Conservation (phyloP, 441 rosid genomes). For the Populus trichocarpa region DNA sequence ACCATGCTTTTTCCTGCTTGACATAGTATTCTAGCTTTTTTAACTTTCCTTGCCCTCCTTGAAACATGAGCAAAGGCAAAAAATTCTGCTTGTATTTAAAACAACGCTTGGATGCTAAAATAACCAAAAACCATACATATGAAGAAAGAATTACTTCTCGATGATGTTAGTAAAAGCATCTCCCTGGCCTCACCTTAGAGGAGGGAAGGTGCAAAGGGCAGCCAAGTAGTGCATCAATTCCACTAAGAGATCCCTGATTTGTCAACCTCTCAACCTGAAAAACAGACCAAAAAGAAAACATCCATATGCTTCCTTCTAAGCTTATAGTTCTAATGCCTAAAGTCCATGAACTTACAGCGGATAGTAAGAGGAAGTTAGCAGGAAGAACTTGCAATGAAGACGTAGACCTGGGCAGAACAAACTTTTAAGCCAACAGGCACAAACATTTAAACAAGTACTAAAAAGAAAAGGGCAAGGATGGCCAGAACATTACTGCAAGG, state of each 20-base stretch:
- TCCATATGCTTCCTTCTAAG: constrained; percentile 12
- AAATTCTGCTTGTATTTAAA: neutral
- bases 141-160: neutral
- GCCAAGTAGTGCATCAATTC: constrained; percentile 89
- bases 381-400: constrained; percentile 71
- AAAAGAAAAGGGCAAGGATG: constrained; percentile 13
- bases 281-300: constrained; percentile 7
- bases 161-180: neutral
- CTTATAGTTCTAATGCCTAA: constrained; percentile 22
- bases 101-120: constrained; percentile 1
- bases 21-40: neutral
- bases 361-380: constrained; percentile 65
- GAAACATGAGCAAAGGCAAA: neutral
- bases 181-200: constrained; percentile 51
- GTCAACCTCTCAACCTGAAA: constrained; percentile 73
- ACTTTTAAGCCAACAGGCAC: constrained; percentile 19
- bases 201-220: constrained; percentile 89
- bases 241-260: constrained; percentile 82
- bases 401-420: constrained; percentile 45
- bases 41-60: neutral
- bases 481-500: constrained; percentile 45
- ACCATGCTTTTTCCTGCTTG: neutral
- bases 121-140: neutral
- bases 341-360: constrained; percentile 52
- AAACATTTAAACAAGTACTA: neutral